Conservation (phyloP, 2,329 filamentous ascomycete species). For the Diaporthe velutina region DNA sequence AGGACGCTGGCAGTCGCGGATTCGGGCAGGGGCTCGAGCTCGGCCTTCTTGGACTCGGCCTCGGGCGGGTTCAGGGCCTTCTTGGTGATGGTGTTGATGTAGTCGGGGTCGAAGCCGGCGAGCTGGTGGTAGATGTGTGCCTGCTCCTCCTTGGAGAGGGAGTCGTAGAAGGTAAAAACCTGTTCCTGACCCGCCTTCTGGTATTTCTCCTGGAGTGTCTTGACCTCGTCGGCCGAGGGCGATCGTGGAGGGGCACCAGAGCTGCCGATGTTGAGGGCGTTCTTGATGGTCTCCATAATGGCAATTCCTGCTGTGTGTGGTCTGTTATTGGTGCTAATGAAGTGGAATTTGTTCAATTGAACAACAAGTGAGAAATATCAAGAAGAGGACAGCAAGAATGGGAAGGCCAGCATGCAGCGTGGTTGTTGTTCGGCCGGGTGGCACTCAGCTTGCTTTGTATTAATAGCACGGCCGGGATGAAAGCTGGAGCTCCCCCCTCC, state of each 20-base stretch:
- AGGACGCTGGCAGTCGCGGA: slow-evolving; percentile 90
- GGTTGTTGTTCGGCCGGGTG: slow-evolving; percentile 19
- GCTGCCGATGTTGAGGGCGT: slow-evolving; percentile 54
- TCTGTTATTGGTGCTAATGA: neutral
- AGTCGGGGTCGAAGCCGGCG: slow-evolving; percentile 81
- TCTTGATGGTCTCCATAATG: slow-evolving; percentile 60
- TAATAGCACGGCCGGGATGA: slow-evolving; percentile 33
- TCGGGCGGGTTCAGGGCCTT: slow-evolving; percentile 83
- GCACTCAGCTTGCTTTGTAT: slow-evolving; percentile 37
- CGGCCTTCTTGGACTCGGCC: slow-evolving; percentile 63
- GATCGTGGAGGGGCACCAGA: slow-evolving; percentile 55
- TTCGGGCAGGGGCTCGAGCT: slow-evolving; percentile 88
- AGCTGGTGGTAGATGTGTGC: slow-evolving; percentile 85
- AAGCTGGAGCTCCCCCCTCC: slow-evolving; percentile 35
- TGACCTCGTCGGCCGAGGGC: slow-evolving; percentile 75
- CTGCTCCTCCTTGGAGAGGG: slow-evolving; percentile 80
- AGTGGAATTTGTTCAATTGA: neutral
- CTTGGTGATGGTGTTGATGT: slow-evolving; percentile 90
- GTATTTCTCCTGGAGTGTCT: slow-evolving; percentile 79
- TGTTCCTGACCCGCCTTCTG: slow-evolving; percentile 81
- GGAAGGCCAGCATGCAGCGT: slow-evolving; percentile 7
- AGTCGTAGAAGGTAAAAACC: slow-evolving; percentile 89
- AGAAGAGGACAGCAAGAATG: slow-evolving; percentile 19
- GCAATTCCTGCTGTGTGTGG: neutral
- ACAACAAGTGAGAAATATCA: neutral